Base-by-base conservation (phyloP, 805 yeast genomes). In the Saturnispora mendoncae region DNA sequence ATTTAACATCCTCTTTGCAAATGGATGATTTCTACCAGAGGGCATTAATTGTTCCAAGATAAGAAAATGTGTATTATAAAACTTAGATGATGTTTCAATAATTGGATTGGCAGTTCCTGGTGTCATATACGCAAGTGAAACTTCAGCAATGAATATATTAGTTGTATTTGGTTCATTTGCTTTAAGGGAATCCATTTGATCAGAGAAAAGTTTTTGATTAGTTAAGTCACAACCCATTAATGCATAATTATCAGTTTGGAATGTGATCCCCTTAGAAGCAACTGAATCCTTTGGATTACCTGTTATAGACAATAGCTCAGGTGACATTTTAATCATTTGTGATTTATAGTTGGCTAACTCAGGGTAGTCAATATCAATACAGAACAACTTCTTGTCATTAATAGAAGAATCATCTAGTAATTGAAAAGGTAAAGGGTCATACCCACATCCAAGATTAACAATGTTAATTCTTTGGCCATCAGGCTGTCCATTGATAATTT, bases 381-480 rank as follows among this genome's bases (percentile, higher is more conserved):
- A 84, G 1, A 64, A 56, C 6, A 76, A 55, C 0, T 53, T 41
- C 12, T 36, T 41, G 5, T 37, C 29, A 5, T 32, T 26, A 6
- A 34, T 41, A 15, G 30, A 38, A 20, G 51, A 50, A n/a, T 57
- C 58, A 27, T 56, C 55, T 27, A 76, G 52, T 27, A 67, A 51
- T 46, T 73, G 74, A 44, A 76, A 77, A 1, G 82, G 78, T 34
- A 74, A 51, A 1, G 82, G 81, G 56, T 74, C 78, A 56, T 71
- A 84, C 3, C 94, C 94, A 60, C 92, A 84, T 2, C 94, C 94
- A 23, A 84, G 60, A 57, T 84, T 84, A 23, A 84, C 67, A 1
- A 84, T 66, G 10, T 62, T 54, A 4, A 45, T 40, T 35, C 46
- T 45, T 25, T 46, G 46, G 12, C 7, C 15, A 5, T 36, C 38